These are phyloP conservation scores for Inga oerstediana DNA, from an alignment of 306 rosid genomes.

Conservation along the genomic window DNA sequence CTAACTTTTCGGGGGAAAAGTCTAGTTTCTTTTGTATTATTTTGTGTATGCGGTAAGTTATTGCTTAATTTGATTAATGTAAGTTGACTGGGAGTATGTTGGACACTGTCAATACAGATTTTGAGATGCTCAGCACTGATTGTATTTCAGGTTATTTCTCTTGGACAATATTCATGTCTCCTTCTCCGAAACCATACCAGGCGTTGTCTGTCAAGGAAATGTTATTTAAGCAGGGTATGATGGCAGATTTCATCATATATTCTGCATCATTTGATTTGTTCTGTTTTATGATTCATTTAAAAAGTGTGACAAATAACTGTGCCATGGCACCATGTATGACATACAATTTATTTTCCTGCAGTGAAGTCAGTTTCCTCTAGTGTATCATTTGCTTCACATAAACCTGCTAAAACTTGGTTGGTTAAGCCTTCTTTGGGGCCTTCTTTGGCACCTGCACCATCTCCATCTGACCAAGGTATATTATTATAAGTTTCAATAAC, in stretches of 20 bases:
- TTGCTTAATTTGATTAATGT: neutral
- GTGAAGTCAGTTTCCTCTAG: slow-evolving; percentile 53
- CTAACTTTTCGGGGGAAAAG: neutral
- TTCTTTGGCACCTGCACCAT: slow-evolving; percentile 51
- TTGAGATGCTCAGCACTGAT: slow-evolving; percentile 17
- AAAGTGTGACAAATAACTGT: neutral
- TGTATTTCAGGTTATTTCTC: slow-evolving; percentile 48
- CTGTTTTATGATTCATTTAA: slow-evolving; percentile 15
- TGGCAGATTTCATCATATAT: slow-evolving; percentile 20
- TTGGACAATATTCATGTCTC: slow-evolving; percentile 46
- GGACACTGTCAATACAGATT: neutral
- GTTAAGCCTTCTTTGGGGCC: slow-evolving; percentile 47
- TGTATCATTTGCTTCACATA: slow-evolving; percentile 50
- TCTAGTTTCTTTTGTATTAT: slow-evolving; percentile 4
- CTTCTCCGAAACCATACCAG: slow-evolving; percentile 43
- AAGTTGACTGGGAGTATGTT: neutral
- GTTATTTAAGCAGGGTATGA: slow-evolving; percentile 48
- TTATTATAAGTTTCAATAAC: slow-evolving; percentile 10
- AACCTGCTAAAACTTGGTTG: slow-evolving; percentile 37
- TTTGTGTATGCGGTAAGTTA: neutral
- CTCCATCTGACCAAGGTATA: slow-evolving; percentile 63
- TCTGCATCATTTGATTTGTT: neutral
- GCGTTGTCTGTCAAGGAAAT: slow-evolving; percentile 40
- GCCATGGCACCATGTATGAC: slow-evolving; percentile 16
- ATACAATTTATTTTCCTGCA: slow-evolving; percentile 44